A percentile compares a stretch with the other conserved stretches of the same genome.
These are phyloP conservation scores for Thamnidium elegans DNA, from an alignment of 192 early-diverging fungal species.

Conservation along the genomic window DNA sequence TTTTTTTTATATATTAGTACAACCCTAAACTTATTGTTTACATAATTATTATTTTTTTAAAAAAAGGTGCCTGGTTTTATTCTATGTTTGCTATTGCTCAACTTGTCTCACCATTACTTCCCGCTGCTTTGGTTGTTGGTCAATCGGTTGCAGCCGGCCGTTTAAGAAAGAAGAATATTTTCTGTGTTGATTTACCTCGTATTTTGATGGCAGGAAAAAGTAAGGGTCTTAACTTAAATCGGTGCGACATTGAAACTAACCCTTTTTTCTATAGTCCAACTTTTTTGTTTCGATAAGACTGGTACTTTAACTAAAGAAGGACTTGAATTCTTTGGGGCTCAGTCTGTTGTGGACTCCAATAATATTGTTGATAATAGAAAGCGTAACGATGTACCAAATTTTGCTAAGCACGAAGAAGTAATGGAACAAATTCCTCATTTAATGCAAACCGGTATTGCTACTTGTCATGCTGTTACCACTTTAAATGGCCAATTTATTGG, in stretches of 20 bases:
- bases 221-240: background rate
- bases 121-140: slow-evolving; percentile 67
- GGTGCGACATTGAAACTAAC: too few species aligned
- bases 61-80: slow-evolving; percentile 58
- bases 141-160: slow-evolving; percentile 63
- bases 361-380: background rate
- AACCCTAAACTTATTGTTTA: too few species aligned
- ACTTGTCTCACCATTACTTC: slow-evolving; percentile 61
- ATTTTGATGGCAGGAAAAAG: slow-evolving; percentile 67
- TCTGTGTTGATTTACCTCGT: slow-evolving; percentile 66
- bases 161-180: slow-evolving; percentile 53
- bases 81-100: slow-evolving; percentile 67
- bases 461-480: slow-evolving; percentile 50
- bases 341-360: slow-evolving; percentile 8
- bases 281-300: slow-evolving; percentile 74
- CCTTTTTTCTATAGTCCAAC: slow-evolving; percentile 40
- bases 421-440: slow-evolving; percentile 22
- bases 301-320: slow-evolving; percentile 74
- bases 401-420: background rate
- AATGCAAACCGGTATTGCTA: slow-evolving; percentile 37
- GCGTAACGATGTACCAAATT: slow-evolving; percentile 1
- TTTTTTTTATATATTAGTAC: too few species aligned
- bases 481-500: slow-evolving; percentile 52
- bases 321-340: slow-evolving; percentile 54
- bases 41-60: too few species aligned